phyloP scores from a whole-genome alignment of 192 early-diverging fungal genomes.

The Coemansia sp. region DNA sequence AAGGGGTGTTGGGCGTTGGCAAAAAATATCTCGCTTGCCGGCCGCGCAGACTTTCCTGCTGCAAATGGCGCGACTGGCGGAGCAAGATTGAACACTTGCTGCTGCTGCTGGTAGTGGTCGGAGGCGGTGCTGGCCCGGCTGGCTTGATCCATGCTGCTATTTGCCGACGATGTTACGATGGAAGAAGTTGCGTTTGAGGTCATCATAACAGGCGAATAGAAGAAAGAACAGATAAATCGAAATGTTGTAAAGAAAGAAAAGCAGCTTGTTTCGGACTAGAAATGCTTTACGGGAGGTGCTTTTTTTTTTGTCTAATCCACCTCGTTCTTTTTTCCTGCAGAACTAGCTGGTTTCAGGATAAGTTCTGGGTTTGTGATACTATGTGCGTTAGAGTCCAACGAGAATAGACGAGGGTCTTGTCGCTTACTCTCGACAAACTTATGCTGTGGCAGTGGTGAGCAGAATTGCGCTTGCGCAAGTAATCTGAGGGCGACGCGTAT shows the following conservation, averaged over 20 bases:
- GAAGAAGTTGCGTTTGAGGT: slow-evolving; percentile 26
- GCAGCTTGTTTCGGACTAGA: no score
- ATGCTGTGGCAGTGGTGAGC: neutral
- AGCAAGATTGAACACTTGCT: slow-evolving; percentile 25
- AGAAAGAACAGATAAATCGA: slow-evolving; percentile 6
- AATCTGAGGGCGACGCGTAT: neutral
- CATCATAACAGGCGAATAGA: slow-evolving; percentile 29
- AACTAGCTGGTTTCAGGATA: neutral
- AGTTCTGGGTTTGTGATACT: neutral
- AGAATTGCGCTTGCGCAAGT: slow-evolving; percentile 3
- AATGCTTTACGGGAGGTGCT: neutral
- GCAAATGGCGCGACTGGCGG: slow-evolving; percentile 40
- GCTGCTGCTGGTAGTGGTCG: slow-evolving; percentile 10
- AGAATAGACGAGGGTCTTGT: neutral
- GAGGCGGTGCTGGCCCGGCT: slow-evolving; percentile 1
- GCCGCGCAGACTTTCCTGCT: slow-evolving; percentile 23
- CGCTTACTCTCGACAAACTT: neutral
- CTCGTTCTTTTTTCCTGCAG: neutral
- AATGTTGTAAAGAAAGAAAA: slow-evolving; percentile 1
- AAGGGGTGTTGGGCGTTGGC: slow-evolving; percentile 50
- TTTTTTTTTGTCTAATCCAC: neutral
- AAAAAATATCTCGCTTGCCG: slow-evolving; percentile 52
- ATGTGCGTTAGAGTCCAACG: neutral
- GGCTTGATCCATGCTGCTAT: slow-evolving; percentile 12
- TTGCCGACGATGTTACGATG: slow-evolving; percentile 16